Base-by-base conservation (phyloP, 2,329 filamentous ascomycete genomes). In the Parasarocladium wereldwijsianum region DNA sequence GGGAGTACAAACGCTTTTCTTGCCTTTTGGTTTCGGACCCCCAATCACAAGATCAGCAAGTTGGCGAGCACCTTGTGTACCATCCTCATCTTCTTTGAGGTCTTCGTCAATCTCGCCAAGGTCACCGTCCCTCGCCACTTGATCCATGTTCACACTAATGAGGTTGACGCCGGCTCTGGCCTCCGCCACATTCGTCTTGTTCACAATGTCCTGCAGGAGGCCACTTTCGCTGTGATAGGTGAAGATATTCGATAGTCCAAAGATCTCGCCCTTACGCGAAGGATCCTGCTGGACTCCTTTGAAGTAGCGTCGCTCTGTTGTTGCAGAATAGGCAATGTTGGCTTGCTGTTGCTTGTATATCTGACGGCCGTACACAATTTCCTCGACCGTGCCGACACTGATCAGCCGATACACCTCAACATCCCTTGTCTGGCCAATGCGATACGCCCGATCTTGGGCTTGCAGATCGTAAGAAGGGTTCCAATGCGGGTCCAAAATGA, bases 261-360 rank as follows among this genome's bases (percentile, higher is more conserved):
- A 98, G 14, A 98, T 83, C 50, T 98, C 90, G 11, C 90, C 90
- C 42, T 87, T 87, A 39, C 86, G 75, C 17, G 71, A 70, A 15
- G 71, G 72, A 40, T 83, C 72, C 37, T 92, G 78, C 53, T 94
- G 87, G 0, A 96, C 83, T 23, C 90, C 90, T 40, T 79, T 85
- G 59, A 98, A 98, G 51, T 98, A 98, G 2, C 90, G 74, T 4
- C 90, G 75, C 52, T 98, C 90, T 5, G 76, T 79, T 0, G 83
- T 92, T 0, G 90, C 90, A 19, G 77, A 92, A 52, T 98, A 96
- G 1, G 83, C 90, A 34, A 98, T 96, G 45, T 94, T 96, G 16
- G 90, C 87, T 55, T 96, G 90, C 45, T 98, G 90, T 47, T 98
- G 90, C 52, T 98, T 98, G 64, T 98, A 98, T 22, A 98, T 90